phyloP scores from a whole-genome alignment of 2,329 filamentous ascomycete genomes.

The Stagonosporopsis chrysanthemi region DNA sequence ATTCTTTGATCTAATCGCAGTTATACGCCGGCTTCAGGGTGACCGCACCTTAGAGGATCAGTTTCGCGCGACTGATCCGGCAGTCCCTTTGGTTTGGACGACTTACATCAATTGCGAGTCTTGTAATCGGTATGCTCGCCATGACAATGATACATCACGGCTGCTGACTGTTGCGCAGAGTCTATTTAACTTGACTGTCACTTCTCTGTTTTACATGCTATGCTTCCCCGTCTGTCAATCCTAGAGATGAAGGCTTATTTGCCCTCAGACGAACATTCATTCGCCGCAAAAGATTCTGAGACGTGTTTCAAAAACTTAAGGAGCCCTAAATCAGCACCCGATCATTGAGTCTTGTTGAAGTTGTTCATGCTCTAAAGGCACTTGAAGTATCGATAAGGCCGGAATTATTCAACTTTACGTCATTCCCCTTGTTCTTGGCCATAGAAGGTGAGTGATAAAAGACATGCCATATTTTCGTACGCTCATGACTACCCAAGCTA shows the following conservation, averaged over 20 bases:
- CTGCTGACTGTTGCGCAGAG: neutral
- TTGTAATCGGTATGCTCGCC: conserved; percentile 1
- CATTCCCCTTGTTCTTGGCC: conserved; percentile 1
- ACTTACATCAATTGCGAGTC: neutral
- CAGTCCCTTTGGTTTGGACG: neutral
- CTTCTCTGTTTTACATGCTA: neutral
- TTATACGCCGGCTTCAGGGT: neutral
- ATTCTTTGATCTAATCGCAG: neutral
- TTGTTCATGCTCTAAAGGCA: neutral
- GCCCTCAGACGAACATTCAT: conserved; percentile 4
- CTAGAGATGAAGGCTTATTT: conserved; percentile 5
- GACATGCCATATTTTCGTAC: neutral
- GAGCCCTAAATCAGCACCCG: no score
- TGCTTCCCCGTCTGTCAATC: neutral
- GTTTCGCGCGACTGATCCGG: neutral
- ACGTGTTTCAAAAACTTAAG: neutral
- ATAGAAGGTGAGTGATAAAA: neutral
- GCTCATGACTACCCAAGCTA: neutral
- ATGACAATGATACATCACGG: neutral
- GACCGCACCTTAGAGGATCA: neutral
- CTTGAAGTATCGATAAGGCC: neutral
- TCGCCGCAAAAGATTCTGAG: neutral
- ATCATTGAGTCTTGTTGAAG: neutral
- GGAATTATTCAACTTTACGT: neutral
- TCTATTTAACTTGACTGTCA: conserved; percentile 9